Base-by-base conservation (phyloP, 2,329 filamentous ascomycete species). In the Xylaria hypoxylon region DNA sequence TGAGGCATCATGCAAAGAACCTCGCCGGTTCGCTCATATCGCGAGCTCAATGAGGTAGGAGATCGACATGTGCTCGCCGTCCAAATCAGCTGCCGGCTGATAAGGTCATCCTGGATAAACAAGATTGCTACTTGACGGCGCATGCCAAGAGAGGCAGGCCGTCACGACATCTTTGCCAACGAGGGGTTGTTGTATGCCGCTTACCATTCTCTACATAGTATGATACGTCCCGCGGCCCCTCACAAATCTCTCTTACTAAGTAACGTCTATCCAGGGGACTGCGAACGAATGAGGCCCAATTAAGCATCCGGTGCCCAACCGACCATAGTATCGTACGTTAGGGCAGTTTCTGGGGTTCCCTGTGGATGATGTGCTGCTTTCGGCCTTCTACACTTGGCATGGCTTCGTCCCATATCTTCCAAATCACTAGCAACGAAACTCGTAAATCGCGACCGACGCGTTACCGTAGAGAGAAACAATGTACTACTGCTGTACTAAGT, bases 61-160 rank as follows among this genome's bases (percentile, higher is more conserved):
- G 66, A 68, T 68, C 66, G 55, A 42, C 67, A 28, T 13, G 47
- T 45, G 51, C 26, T 51, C 53, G 47, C 26, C 28, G 17, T 26
- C n/a, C 1, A 53, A 42, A 28, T 31, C 45, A 53, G 31, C 13
- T 57, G 38, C 51, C 45, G 61, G 56, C 19, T 44, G 63, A 67
- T 67, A 67, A 55, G 55, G 38, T 10, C 35, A 22, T 40, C 38
- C 42, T 48, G 66, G 66, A 38, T 51, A 56, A 59, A 45, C 47
- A 48, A 38, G 51, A 62, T 38, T 52, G 48, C 22, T 57, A 47
- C 56, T 55, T 57, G 44, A 48, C 64, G 59, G 59, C 51, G 64
- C 45, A 59, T 69, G 64, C 63, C 67, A 69, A 68, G 62, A 68
- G 66, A 65, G 62, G 66, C 66, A 68, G 66, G 62, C 44, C 52